A percentile compares a stretch with the other conserved stretches of the same genome.
Conservation (phyloP, 2,329 filamentous ascomycete genomes). For the Talaromyces amestolkiae region DNA sequence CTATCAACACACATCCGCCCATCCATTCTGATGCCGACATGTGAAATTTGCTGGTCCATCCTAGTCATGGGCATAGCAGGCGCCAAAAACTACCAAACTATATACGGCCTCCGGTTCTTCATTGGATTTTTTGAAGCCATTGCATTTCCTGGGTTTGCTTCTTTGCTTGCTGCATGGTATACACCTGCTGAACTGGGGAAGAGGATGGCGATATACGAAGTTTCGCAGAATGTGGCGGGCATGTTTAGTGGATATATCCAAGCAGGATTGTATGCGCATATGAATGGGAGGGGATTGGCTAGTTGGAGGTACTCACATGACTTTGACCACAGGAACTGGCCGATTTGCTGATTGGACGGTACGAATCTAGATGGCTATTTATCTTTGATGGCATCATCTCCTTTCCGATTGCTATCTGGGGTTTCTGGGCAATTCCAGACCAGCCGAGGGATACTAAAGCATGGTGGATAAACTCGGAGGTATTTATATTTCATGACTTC, state of each 20-base stretch:
- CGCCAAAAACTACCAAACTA: conserved; percentile 4
- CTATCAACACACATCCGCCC: conserved; percentile 10
- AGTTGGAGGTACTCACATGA: conserved; percentile 1
- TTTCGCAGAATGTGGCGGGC: conserved; percentile 10
- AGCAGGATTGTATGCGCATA: conserved; percentile 9
- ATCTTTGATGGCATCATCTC: conserved; percentile 14
- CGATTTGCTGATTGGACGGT: neutral
- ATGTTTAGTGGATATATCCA: conserved; percentile 16
- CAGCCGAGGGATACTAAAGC: conserved; percentile 10
- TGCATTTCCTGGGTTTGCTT: conserved; percentile 6
- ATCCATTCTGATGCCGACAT: conserved; percentile 8
- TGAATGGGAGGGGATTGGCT: conserved; percentile 9
- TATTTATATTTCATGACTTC: neutral
- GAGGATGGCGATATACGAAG: conserved; percentile 12
- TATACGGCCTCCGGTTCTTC: conserved; percentile 5
- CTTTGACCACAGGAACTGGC: neutral
- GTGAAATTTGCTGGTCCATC: conserved; percentile 11
- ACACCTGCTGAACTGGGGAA: conserved; percentile 3
- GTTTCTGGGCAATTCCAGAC: conserved; percentile 11
- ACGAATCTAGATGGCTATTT: neutral
- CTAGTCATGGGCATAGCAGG: conserved; percentile 12
- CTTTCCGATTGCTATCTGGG: conserved; percentile 4
- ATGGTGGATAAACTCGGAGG: neutral
- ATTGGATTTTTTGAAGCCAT: conserved; percentile 7
- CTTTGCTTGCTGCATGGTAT: conserved; percentile 4